Base-by-base conservation (phyloP, 345 rosid species). In the Punica granatum region DNA sequence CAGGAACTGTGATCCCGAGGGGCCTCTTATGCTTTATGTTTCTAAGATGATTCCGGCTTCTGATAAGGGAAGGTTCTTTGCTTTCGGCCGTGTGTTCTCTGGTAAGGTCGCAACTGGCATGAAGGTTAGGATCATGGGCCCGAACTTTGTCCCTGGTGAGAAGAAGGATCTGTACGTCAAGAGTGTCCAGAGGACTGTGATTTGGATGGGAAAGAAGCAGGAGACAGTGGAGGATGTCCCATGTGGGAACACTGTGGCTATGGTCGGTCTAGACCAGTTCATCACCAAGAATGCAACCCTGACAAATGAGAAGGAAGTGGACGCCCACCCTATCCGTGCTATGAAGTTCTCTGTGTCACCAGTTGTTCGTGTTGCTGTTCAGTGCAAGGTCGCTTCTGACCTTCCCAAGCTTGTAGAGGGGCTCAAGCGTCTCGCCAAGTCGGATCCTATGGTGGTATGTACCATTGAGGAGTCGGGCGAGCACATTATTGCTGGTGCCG, bases 1-100 rank as follows among this genome's bases (percentile, higher is more conserved):
- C 61, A 76, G 96, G 60, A 84, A 77, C 71, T 89, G 94, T 78
- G 96, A 89, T 63, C 87, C 89, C 3, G 78, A 77, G 0, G 90
- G 87, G 0, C 92, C 92, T 13, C 88, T 85, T 23, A 89, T 89
- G 96, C 85, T 87, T 6, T 83, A 89, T 49, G 92, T 86, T 0
- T 86, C 92, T 0, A 89, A 83, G 81, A 86, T 89, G 90, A 86
- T 86, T 82, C 92, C 90, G 0, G 95, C 95, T 16, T 89, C 92
- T 11, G 95, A 89, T 66, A 89, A 86, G 75, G 90, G 92, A 36
- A 76, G 95, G 13, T 86, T 86, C 79, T 85, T 79, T 80, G 92
- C 95, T 6, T 89, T 86, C 48, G 95, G 90, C 35, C 88, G 95
- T 76, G 90, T 83, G 4, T 86, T 89, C 54, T 43, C 90, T 46